Evolutionary conservation across 2,329 filamentous ascomycete species (phyloP).

Genomic region (Xylaria sp.): DNA sequence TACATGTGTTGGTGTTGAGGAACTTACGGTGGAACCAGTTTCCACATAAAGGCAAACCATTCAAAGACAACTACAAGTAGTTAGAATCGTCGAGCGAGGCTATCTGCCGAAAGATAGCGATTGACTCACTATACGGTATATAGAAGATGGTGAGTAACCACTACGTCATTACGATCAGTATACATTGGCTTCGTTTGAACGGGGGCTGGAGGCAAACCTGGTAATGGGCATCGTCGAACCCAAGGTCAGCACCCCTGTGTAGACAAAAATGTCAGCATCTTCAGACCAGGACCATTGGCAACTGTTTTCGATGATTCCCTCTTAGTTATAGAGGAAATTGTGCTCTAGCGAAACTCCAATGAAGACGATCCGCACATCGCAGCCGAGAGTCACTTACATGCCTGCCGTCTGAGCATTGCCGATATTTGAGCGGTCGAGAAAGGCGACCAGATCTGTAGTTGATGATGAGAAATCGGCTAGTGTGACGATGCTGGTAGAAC

Average conservation of each 20-base stretch:
- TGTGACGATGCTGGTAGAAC: neutral
- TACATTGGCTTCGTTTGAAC: neutral
- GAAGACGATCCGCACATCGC: too few species aligned
- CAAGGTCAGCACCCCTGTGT: slow-evolving; percentile 37
- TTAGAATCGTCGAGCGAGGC: neutral
- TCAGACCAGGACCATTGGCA: neutral
- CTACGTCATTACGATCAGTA: slow-evolving; percentile 22
- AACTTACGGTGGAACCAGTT: slow-evolving; percentile 43
- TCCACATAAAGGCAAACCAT: slow-evolving; percentile 47
- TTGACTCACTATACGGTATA: slow-evolving; percentile 44
- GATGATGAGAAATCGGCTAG: slow-evolving; percentile 1
- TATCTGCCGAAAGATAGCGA: too few species aligned
- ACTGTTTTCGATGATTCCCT: too few species aligned
- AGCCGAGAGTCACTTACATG: slow-evolving; percentile 30
- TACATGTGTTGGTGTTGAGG: neutral
- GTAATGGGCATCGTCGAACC: slow-evolving; percentile 42
- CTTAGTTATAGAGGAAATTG: too few species aligned
- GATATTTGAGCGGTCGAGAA: slow-evolving; percentile 45
- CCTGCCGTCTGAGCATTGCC: slow-evolving; percentile 43
- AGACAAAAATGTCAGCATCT: neutral
- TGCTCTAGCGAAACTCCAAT: too few species aligned
- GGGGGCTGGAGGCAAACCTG: slow-evolving; percentile 32
- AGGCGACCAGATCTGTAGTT: slow-evolving; percentile 38
- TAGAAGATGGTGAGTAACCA: slow-evolving; percentile 51
- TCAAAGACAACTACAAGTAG: slow-evolving; percentile 42